Evolutionary conservation across 2,329 filamentous ascomycete genomes (phyloP), one percentile per base, ranked within the genome.

Genomic region (Juglanconis oblonga): DNA sequence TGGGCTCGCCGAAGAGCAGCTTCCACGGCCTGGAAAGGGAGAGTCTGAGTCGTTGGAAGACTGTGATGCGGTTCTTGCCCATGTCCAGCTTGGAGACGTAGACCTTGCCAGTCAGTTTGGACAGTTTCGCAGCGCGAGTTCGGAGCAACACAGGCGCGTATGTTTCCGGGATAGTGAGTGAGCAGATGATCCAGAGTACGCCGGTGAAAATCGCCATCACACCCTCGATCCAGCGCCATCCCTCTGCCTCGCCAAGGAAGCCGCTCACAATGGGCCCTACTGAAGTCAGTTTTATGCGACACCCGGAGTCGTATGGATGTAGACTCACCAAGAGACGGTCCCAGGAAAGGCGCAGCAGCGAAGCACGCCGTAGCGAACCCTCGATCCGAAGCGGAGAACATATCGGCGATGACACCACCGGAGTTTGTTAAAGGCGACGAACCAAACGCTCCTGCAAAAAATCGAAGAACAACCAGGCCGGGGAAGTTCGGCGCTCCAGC

Each of bases 151-250:
- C 78, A 0, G 85, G 84, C 0, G 82, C 76, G 70, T 87, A 87
- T 0, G 85, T 87, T 72, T 87, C 85, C 4, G 84, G 85, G 4
- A 87, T 77, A 50, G 79, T 64, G 17, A 84, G 64, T 0, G 77
- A 67, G 59, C 80, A 79, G 24, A 77, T 55, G 54, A 87, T 79
- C 80, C 84, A 87, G 53, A 88, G 78, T 10, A 79, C 72, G 9
- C 84, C 85, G 2, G 84, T 86, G 69, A 90, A 87, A 62, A 83
- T 82, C 52, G 84, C 81, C 73, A 88, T 81, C 8, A 90, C 73
- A 2, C 86, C 87, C 73, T 87, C 81, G 29, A 90, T 82, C 88
- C 88, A 90, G 67, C 86, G 77, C 89, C 88, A 90, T 14, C 87
- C 87, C 13, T 79, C 81, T 2, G 80, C 77, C 70, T 86, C 79